Evolutionary conservation across 1,139 yeast species (phyloP), one percentile per base, ranked within the genome.

Genomic region (Magnusiomyces tetraspermus): DNA sequence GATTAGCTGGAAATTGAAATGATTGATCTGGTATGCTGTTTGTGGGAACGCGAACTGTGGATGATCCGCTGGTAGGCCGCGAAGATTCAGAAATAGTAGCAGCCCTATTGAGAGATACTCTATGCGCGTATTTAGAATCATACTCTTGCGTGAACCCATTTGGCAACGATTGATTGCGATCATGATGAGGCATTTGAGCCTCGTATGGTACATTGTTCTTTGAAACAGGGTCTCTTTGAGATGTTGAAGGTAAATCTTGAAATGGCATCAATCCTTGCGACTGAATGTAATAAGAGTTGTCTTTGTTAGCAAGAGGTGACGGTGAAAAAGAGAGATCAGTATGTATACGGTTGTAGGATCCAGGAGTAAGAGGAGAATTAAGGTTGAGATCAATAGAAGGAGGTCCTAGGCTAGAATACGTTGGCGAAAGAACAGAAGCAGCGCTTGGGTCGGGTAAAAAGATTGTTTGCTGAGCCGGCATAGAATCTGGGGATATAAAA

Each of bases 81-180:
- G 49, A 33, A 37, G 49, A 26, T 15, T 45, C 52, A 22, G 49
- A 36, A 22, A 57, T 56, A 2, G 67, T 64, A 5, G 67, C 67
- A 2, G 67, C 66, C 38, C 67, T 51, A 10, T 57, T 59, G 3
- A 64, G 67, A n/a, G 60, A 48, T 30, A 44, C 46, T 45, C 53
- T 44, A 31, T 46, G 38, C 26, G n/a, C 48, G 40, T 51, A 50
- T 19, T 55, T 43, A 30, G 46, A 50, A 17, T 58, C 61, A 37
- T 52, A 38, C 13, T 24, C 49, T 28, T 45, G 52, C 13, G 56
- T 42, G 2, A 63, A 42, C 3, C 58, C 52, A 46, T 56, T 62
- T 2, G 68, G 68, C 23, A 64, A 51, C 3, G 68, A 64, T 43
- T 62, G 63, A 49, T 64, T 64, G 28, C 68, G 57, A 47, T 64